These are phyloP conservation scores for Penicillium thymicola DNA, from an alignment of 2,329 filamentous ascomycete genomes.

Conservation along the genomic window DNA sequence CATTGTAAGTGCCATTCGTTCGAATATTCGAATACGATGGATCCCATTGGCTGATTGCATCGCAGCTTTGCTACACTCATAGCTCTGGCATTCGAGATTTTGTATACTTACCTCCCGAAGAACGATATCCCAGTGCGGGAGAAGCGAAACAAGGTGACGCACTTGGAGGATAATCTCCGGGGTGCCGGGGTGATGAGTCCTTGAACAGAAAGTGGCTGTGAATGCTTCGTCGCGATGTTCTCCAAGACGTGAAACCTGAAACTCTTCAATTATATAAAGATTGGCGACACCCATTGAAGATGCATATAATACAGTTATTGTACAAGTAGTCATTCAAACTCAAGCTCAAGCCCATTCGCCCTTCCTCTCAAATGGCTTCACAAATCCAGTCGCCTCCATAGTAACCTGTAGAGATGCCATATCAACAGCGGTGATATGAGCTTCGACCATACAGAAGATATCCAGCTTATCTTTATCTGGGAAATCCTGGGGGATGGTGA, in stretches of 20 bases:
- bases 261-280: not conserved
- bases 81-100: not conserved
- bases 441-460: slow-evolving; percentile 35
- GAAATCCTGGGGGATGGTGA: slow-evolving; percentile 26
- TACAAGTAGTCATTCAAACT: slow-evolving; percentile 2
- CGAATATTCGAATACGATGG: no score
- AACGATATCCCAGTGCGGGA: not conserved
- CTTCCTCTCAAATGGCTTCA: slow-evolving; percentile 33
- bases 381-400: slow-evolving; percentile 33
- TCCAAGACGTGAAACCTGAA: not conserved
- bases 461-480: slow-evolving; percentile 23
- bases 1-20: slow-evolving; percentile 12
- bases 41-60: not conserved
- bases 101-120: not conserved
- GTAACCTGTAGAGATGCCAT: slow-evolving; percentile 31
- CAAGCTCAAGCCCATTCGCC: slow-evolving; percentile 31
- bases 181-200: not conserved
- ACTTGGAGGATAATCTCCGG: not conserved
- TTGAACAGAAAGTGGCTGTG: not conserved
- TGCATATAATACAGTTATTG: slow-evolving; percentile 17
- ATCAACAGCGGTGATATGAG: slow-evolving; percentile 34
- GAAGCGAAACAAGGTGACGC: not conserved
- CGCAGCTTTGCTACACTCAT: not conserved
- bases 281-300: not conserved
- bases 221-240: not conserved